Evolutionary conservation across 2,329 filamentous ascomycete species (phyloP), one percentile per base, ranked within the genome.

Genomic region (Epichloe gansuensis): DNA sequence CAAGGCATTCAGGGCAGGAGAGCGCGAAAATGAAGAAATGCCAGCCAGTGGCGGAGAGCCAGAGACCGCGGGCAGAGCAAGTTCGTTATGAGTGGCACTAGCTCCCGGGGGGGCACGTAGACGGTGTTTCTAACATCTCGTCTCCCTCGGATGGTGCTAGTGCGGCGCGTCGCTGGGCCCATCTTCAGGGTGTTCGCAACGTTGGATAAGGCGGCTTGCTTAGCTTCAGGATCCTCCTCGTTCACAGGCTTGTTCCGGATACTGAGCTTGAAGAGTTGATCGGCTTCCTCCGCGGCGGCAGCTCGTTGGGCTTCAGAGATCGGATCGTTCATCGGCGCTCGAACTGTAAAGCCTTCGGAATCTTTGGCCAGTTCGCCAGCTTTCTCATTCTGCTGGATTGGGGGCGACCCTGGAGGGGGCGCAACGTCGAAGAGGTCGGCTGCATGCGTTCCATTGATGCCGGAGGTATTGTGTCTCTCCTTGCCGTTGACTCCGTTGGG

Each of bases 71-170:
- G 54, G 47, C 40, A 52, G 23, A 12, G 17, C 27, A 15, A 41
- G 23, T 15, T 53, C 51, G 23, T 34, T 43, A 12, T 46, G 43
- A 17, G 25, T n/a, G 47, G 15, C 46, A 43, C 35, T 23, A n/a
- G 13, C 35, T 35, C 38, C 54, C 27, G 41, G 3, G 70, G 65
- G 9, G 87, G 84, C 56, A 90, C 76, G 63, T 93, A 91, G 51
- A 95, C 83, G 1, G 90, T 96, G 67, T 95, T 95, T 54, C 91
- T 81, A 56, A 94, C 88, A 65, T 97, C 91, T 63, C 93, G 80
- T 55, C 93, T 85, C 49, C 93, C 93, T 58, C 93, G 81, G 15
- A 95, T 74, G 13, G 89, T 96, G 45, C 87, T 85, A 13, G 79
- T 72, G 61, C 82, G 85, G 27, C 85, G 80, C 52, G 79, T 78